Base-by-base conservation (phyloP, 2,329 filamentous ascomycete genomes). In the Curvularia hawaiiensis region DNA sequence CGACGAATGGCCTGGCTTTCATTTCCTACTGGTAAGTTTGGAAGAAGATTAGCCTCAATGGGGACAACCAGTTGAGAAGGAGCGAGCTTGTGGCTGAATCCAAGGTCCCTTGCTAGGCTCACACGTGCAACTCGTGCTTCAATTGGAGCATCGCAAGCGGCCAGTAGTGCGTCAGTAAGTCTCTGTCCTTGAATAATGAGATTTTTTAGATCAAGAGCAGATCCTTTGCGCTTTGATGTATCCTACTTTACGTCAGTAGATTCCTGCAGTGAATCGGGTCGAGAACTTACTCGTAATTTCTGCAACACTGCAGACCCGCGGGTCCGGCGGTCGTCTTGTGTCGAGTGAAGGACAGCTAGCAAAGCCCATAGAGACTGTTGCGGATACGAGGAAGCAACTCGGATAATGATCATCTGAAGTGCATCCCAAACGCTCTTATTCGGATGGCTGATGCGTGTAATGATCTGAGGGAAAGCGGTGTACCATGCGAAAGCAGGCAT, bases 321-420 rank as follows among this genome's bases (percentile, higher is more conserved):
- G 8, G 77, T 78, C 3, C 82, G 81, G 57, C 94, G 85, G 52
- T 94, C 90, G 14, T 84, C 82, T 59, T 92, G 88, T 31, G 84
- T 90, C 0, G 91, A 91, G 56, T 94, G 94, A 66, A 92, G 88
- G 44, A 97, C 88, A 9, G 93, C 91, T 52, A 98, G 85, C 35
- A 99, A 79, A 68, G 89, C 90, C 96, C 95, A 99, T 26, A 98
- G 77, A 0, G 93, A 89, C 75, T 99, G 95, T 59, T 91, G 91
- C 0, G 95, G 94, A 75, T 97, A 90, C n/a, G 87, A 83, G 41
- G 87, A 84, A 9, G 96, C 88, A n/a, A 97, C 91, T 72, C 91
- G 94, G 59, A 89, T 80, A 54, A 99, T 92, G 64, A 98, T 94
- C 33, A 84, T 83, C 52, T 88, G 86, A 7, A 99, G 79, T 10